Percentiles rank a stretch among this genome's conserved stretches.
phyloP scores from a whole-genome alignment of 2,329 filamentous ascomycete species.

The Fusarium sp. region DNA sequence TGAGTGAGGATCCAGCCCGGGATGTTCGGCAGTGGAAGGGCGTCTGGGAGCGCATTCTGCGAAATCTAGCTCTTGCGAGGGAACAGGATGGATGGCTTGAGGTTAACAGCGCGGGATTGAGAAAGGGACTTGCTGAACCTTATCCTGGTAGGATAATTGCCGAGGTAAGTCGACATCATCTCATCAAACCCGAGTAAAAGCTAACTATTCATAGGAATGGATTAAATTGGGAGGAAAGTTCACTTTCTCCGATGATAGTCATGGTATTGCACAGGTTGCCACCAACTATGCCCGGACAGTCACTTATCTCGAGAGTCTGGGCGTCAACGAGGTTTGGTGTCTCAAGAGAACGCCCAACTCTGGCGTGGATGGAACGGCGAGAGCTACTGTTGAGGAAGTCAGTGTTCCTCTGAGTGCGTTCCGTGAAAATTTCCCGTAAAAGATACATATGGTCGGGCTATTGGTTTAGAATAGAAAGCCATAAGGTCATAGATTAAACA shows the following conservation, averaged over 20 bases:
- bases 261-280: slow-evolving; percentile 87
- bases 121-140: slow-evolving; percentile 90
- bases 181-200: not conserved
- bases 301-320: slow-evolving; percentile 73
- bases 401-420: slow-evolving; percentile 55
- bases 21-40: slow-evolving; percentile 65
- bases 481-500: slow-evolving; percentile 32
- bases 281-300: slow-evolving; percentile 80
- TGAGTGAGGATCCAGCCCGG: slow-evolving; percentile 74
- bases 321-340: slow-evolving; percentile 71
- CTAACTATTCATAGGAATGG: slow-evolving; percentile 66
- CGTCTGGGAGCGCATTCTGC: slow-evolving; percentile 78
- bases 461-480: slow-evolving; percentile 1
- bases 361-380: slow-evolving; percentile 41
- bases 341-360: slow-evolving; percentile 52
- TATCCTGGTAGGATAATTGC: slow-evolving; percentile 86
- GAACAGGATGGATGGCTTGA: slow-evolving; percentile 85
- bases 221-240: slow-evolving; percentile 78
- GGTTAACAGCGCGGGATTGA: slow-evolving; percentile 85
- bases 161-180: slow-evolving; percentile 61
- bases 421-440: slow-evolving; percentile 41
- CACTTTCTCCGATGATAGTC: slow-evolving; percentile 94
- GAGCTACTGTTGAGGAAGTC: slow-evolving; percentile 53
- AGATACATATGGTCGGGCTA: not conserved
- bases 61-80: slow-evolving; percentile 78